Evolutionary conservation across 1,284 basidiomycete genomes (phyloP).

Genomic region (Melampsora americana): DNA sequence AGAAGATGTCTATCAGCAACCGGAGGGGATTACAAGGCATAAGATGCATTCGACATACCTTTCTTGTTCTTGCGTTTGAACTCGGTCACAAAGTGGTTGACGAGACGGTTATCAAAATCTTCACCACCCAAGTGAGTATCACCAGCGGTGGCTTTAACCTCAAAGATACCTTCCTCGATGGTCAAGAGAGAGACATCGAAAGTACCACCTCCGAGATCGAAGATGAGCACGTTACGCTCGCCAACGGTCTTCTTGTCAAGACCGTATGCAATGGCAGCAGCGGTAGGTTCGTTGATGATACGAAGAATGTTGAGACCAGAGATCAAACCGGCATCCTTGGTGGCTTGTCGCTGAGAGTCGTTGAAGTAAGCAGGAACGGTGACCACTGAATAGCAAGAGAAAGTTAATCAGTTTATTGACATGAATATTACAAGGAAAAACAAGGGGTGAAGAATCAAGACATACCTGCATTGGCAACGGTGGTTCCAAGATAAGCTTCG

Average conservation of each 20-base stretch:
- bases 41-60: constrained; percentile 58
- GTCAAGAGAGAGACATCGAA: constrained; percentile 98
- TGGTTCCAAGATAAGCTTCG: constrained; percentile 88
- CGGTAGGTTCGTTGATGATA: constrained; percentile 95
- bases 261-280: constrained; percentile 91
- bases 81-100: constrained; percentile 96
- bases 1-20: background rate
- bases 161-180: constrained; percentile 98
- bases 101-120: constrained; percentile 97
- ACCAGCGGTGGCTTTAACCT: constrained; percentile 97
- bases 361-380: constrained; percentile 94
- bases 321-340: constrained; percentile 88
- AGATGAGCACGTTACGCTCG: constrained; percentile 92
- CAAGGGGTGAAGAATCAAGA: constrained; percentile 37
- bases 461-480: constrained; percentile 83
- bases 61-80: constrained; percentile 99
- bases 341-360: constrained; percentile 92
- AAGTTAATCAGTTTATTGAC: background rate
- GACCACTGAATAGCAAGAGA: background rate
- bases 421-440: constrained; percentile 1
- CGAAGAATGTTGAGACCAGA: constrained; percentile 87
- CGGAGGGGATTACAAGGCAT: background rate
- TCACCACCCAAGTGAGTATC: constrained; percentile 99
- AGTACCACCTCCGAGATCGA: constrained; percentile 97
- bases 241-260: constrained; percentile 76